Conservation (phyloP, 306 rosid species). For the Rosa lucieae region DNA sequence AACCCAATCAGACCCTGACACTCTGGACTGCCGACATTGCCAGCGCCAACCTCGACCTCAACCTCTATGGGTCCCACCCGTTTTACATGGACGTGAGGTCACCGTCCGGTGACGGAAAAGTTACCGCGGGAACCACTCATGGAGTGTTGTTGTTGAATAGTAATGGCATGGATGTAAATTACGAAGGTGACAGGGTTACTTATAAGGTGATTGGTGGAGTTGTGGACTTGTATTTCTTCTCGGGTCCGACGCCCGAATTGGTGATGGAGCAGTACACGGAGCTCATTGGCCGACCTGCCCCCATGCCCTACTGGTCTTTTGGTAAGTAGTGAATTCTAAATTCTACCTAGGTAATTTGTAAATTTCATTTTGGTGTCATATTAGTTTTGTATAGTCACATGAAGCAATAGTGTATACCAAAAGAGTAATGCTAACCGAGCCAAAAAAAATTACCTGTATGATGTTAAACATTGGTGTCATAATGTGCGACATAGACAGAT, state of each 20-base stretch:
- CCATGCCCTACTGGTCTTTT: constrained; percentile 89
- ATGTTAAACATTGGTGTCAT: background rate
- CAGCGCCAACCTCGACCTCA: constrained; percentile 44
- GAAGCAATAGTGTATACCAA: background rate
- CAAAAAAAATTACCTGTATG: background rate
- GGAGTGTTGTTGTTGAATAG: constrained; percentile 75
- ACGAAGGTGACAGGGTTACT: constrained; percentile 59
- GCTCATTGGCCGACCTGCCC: constrained; percentile 78
- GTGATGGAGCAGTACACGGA: constrained; percentile 78
- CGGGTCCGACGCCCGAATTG: constrained; percentile 65
- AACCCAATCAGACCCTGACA: constrained; percentile 47
- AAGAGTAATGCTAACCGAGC: background rate
- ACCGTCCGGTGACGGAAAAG: constrained; percentile 39
- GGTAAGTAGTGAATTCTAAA: constrained; percentile 44
- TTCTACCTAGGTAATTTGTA: background rate
- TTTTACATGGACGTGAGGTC: constrained; percentile 76
- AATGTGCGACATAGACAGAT: background rate
- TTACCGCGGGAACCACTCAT: constrained; percentile 53
- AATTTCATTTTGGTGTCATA: background rate
- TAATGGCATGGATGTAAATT: constrained; percentile 77
- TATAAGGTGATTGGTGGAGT: constrained; percentile 79
- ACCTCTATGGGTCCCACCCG: constrained; percentile 87
- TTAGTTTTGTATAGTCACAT: background rate
- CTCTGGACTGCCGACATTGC: constrained; percentile 59
- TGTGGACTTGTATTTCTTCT: constrained; percentile 64